phyloP scores from a whole-genome alignment of 768 basidiomycete species.

The Lenzites betulinus region DNA sequence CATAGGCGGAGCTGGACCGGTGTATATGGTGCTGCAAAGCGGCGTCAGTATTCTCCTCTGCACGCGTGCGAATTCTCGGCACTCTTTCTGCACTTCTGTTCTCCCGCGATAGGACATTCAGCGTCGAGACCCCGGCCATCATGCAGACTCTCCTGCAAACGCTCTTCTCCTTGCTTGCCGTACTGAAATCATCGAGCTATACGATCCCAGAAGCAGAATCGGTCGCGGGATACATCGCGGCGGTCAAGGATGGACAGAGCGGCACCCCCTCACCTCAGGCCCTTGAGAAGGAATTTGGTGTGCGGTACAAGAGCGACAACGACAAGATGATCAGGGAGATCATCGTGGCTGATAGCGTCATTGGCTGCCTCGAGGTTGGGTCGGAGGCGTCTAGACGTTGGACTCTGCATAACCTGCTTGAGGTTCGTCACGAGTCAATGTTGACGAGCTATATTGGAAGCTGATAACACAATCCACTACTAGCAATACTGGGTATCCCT shows the following conservation, averaged over 20 bases:
- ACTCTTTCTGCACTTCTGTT: slow-evolving; percentile 48
- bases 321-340: slow-evolving; percentile 48
- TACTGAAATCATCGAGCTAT: slow-evolving; percentile 31
- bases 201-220: slow-evolving; percentile 38
- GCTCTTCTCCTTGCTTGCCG: slow-evolving; percentile 52
- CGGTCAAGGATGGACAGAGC: slow-evolving; percentile 48
- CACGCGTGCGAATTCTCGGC: slow-evolving; percentile 53
- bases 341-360: slow-evolving; percentile 43
- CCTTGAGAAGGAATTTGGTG: slow-evolving; percentile 55
- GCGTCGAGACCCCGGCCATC: slow-evolving; percentile 43
- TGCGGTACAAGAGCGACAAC: slow-evolving; percentile 33
- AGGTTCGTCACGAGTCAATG: slow-evolving; percentile 40
- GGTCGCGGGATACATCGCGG: slow-evolving; percentile 45
- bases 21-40: slow-evolving; percentile 74
- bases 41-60: slow-evolving; percentile 43
- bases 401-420: slow-evolving; percentile 49
- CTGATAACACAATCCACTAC: background rate
- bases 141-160: slow-evolving; percentile 55
- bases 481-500: slow-evolving; percentile 54
- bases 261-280: slow-evolving; percentile 49
- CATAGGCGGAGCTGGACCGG: slow-evolving; percentile 53
- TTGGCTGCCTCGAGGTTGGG: slow-evolving; percentile 52
- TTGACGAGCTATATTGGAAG: background rate
- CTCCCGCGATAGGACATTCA: slow-evolving; percentile 46
- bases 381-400: slow-evolving; percentile 47